Percentiles rank a stretch among this genome's conserved stretches.
phyloP scores from a whole-genome alignment of 2,329 filamentous ascomycete genomes.

The Aspergillus tubingensis region DNA sequence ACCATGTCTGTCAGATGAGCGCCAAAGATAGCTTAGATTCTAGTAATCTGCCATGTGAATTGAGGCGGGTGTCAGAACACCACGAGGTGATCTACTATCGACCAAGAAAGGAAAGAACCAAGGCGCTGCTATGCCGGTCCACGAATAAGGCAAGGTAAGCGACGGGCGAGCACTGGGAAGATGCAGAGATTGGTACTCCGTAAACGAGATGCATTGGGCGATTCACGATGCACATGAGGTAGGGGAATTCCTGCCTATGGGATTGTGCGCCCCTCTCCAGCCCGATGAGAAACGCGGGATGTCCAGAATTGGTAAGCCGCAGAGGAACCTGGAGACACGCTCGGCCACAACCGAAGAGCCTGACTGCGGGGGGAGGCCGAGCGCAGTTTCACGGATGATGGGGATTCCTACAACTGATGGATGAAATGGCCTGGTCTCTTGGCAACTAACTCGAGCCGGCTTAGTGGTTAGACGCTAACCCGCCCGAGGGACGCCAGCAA shows the following conservation, averaged over 20 bases:
- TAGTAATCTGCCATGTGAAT: neutral
- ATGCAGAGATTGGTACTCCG: neutral
- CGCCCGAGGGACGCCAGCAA: neutral
- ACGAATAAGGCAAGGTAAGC: neutral
- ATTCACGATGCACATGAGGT: neutral
- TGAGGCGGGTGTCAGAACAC: neutral
- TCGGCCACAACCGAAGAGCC: slow-evolving; percentile 6
- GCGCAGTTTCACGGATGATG: neutral
- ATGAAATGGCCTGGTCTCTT: neutral
- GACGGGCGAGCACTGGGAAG: neutral
- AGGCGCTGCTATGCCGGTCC: neutral
- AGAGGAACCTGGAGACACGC: neutral
- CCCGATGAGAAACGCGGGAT: neutral
- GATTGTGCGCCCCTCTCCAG: neutral
- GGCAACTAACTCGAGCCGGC: neutral
- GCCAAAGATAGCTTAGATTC: neutral
- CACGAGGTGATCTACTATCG: neutral
- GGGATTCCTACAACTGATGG: neutral
- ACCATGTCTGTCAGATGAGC: neutral
- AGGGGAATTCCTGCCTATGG: neutral
- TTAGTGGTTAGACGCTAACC: neutral
- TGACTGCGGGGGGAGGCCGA: neutral
- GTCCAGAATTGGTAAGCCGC: neutral
- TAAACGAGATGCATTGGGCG: neutral
- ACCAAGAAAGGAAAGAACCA: neutral